Base-by-base conservation (phyloP, 2,329 filamentous ascomycete genomes). In the Tolypocladium guangdongense region DNA sequence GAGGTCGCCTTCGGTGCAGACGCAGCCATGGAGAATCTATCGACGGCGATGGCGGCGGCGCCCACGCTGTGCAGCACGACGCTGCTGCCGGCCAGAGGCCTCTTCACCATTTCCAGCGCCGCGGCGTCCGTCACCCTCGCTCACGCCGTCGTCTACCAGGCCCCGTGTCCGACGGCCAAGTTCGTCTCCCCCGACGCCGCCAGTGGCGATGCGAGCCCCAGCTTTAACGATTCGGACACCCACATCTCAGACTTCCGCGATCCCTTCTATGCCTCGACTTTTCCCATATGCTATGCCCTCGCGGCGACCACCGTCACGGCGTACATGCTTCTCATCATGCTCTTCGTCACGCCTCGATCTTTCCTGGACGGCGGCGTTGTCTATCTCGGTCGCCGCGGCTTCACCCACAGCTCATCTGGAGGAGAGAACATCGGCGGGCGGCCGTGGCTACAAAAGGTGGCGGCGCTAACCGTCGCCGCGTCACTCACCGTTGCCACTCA, bases 401-500 rank as follows among this genome's bases (percentile, higher is more conserved):
- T 96, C 70, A 95, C 91, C 49, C 88, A 87, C 65, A 86, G 88
- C 51, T 88, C 88, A 3, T 84, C 85, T 16, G 81, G 84, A 33
- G 81, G 90, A 50, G 85, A 95, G 52, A 91, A 86, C 52, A 90
- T 96, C 18, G 93, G 93, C 51, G 90, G 90, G 45, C 83, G 93
- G 51, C 93, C 93, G 6, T 96, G 91, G 89, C 75, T 99, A 55
- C 93, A 99, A 68, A 92, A 88, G 68, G 81, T 90, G 51, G 87
- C 87, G 4, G 80, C 87, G 2, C 70, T 89, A 50, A 87, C 84
- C 1, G 83, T 90, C 1, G 80, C 86, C 32, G 83, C 97, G 32
- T 96, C 92, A 3, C 77, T 99, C 52, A 96, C 91, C 0, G 93
- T 97, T 57, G 93, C 93, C 46, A 95, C 90, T 10, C 88, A 86